A percentile compares a stretch with the other conserved stretches of the same genome.
Conservation (phyloP, 2,329 filamentous ascomycete species). For the Penicillium sp. region DNA sequence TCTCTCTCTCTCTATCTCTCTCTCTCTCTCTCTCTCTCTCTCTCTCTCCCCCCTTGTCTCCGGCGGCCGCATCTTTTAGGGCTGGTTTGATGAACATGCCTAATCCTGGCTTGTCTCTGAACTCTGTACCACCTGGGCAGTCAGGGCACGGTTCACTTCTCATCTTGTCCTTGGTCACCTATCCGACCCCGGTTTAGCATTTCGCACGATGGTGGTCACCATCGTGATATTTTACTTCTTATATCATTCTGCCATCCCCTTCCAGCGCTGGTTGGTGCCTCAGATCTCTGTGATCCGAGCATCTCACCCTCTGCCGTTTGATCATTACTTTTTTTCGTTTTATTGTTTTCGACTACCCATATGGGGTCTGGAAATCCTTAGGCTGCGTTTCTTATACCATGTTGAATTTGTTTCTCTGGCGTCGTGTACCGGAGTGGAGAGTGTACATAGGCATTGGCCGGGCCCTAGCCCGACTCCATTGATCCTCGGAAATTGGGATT, state of each 20-base stretch:
- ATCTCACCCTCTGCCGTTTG: slow-evolving; percentile 14
- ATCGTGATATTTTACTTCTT: slow-evolving; percentile 20
- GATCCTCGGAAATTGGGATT: neutral
- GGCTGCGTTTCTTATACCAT: slow-evolving; percentile 19
- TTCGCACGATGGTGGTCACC: slow-evolving; percentile 1
- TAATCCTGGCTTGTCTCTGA: neutral
- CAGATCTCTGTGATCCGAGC: slow-evolving; percentile 18
- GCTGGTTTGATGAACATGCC: slow-evolving; percentile 6
- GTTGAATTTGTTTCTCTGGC: slow-evolving; percentile 3
- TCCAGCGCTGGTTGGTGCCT: slow-evolving; percentile 27
- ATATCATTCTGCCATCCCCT: slow-evolving; percentile 20
- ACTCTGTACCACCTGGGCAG: neutral
- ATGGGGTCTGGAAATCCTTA: slow-evolving; percentile 7
- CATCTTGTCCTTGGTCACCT: neutral
- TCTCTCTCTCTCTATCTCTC: neutral
- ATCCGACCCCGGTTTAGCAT: slow-evolving; percentile 9
- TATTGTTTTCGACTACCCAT: neutral
- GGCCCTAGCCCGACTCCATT: neutral
- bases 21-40: neutral
- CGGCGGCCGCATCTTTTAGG: neutral
- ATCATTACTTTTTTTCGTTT: neutral
- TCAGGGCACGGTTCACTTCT: neutral
- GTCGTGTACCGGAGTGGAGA: slow-evolving; percentile 5
- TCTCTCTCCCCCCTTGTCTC: neutral
- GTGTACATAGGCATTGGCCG: slow-evolving; percentile 21